phyloP scores from a whole-genome alignment of 345 rosid species.

The Geranium rotundifolium region DNA sequence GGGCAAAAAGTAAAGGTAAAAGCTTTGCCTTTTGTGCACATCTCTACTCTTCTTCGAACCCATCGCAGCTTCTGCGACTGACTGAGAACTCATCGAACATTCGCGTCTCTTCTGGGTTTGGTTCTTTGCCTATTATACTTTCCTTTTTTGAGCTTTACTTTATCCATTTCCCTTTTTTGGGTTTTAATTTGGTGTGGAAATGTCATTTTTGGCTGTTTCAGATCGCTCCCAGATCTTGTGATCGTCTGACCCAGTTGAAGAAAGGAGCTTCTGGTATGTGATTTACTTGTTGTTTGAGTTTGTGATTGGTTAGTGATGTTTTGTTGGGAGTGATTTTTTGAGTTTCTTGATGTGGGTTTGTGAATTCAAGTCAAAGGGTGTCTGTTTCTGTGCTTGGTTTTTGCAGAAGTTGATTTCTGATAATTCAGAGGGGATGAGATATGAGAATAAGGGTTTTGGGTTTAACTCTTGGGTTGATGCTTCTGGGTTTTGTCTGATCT shows the following conservation, averaged over 20 bases:
- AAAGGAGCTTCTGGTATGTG: constrained; percentile 13
- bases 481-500: neutral
- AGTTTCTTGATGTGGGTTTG: constrained; percentile 17
- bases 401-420: constrained; percentile 1
- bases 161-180: neutral
- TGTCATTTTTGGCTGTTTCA: constrained; percentile 14
- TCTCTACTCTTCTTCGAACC: constrained; percentile 10
- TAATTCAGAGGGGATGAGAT: neutral
- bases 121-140: neutral
- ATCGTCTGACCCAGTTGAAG: constrained; percentile 10
- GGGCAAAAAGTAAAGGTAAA: too few species aligned
- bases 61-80: constrained; percentile 5
- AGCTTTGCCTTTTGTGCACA: too few species aligned
- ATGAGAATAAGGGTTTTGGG: neutral
- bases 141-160: neutral
- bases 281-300: neutral
- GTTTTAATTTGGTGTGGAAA: neutral
- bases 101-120: constrained; percentile 7
- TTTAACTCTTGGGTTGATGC: constrained; percentile 5
- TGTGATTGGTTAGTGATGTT: neutral
- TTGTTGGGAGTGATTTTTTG: neutral
- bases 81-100: constrained; percentile 8
- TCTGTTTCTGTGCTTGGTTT: constrained; percentile 1
- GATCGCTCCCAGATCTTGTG: constrained; percentile 21
- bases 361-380: constrained; percentile 17